Evolutionary conservation across 495 filamentous ascomycete genomes (phyloP).

Genomic region (Talaromyces adpressus): DNA sequence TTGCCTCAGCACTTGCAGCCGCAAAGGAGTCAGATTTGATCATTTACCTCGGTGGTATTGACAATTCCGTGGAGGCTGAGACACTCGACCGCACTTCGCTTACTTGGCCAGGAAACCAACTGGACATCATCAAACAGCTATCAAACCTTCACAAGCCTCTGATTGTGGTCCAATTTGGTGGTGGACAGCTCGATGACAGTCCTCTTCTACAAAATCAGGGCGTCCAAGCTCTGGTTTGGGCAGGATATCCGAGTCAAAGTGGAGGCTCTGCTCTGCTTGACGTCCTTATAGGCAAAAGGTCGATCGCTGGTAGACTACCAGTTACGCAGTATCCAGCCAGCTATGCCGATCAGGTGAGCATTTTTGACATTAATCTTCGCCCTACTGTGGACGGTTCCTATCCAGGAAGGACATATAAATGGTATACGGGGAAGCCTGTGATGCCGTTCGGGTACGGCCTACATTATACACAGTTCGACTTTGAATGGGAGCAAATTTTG

Average conservation of each 20-base stretch:
- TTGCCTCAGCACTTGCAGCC: conserved; percentile 27
- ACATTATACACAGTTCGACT: conserved; percentile 35
- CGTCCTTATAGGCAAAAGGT: conserved; percentile 35
- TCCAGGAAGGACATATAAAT: conserved; percentile 45
- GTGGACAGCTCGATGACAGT: conserved; percentile 44
- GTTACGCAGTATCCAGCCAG: conserved; percentile 46
- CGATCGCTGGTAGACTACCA: conserved; percentile 45
- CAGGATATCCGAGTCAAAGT: conserved; percentile 44
- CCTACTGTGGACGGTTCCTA: conserved; percentile 20
- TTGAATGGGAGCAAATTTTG: conserved; percentile 15
- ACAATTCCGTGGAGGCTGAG: conserved; percentile 41
- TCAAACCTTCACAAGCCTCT: conserved; percentile 39
- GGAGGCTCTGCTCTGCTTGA: conserved; percentile 43
- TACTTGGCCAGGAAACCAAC: conserved; percentile 38
- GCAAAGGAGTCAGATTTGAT: conserved; percentile 42
- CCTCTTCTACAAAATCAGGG: conserved; percentile 32
- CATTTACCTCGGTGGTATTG: conserved; percentile 46
- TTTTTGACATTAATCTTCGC: conserved; percentile 45
- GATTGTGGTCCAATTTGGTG: conserved; percentile 46
- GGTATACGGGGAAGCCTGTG: conserved; percentile 41
- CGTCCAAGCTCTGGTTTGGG: conserved; percentile 42
- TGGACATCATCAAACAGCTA: conserved; percentile 39
- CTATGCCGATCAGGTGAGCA: conserved; percentile 40
- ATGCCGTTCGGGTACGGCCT: conserved; percentile 44
- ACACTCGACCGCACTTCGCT: conserved; percentile 41